Evolutionary conservation across 768 basidiomycete species (phyloP), one percentile per base, ranked within the genome.

Genomic region (Lentinula detonsa): DNA sequence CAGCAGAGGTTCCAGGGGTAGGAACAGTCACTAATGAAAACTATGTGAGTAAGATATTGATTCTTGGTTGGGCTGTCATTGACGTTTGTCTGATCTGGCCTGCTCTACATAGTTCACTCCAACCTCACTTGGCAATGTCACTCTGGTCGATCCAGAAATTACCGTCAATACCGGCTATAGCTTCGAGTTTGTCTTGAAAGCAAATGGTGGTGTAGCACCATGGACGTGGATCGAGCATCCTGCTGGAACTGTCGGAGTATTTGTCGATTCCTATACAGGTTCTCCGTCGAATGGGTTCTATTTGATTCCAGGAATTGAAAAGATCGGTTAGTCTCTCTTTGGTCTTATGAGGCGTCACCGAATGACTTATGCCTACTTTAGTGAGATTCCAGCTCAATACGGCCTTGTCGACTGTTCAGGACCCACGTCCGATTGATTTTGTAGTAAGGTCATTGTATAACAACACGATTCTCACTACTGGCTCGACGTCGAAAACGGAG

Each of bases 191-290:
- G 79, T 76, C 1, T 67, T 85, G 4, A 82, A 81, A 3, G 84
- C 83, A 2, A 68, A 70, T 48, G 79, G 80, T 11, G 84, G 83
- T 0, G 84, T 85, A 4, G 83, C 79, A 0, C 72, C 78, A 0
- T 85, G 81, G 79, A 79, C 83, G 5, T 85, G 84, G 83, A 71
- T 86, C 1, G 84, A 85, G 58, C 83, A 85, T 68, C 83, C 83
- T 0, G 70, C 73, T 0, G 81, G 81, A 16, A 85, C 81, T 0
- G 71, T 84, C 1, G 84, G 84, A 8, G 71, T 78, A 46, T 85
- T 85, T 65, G 69, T 78, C 40, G 82, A 84, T 62, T 68, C 65
- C 21, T 56, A 62, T 6, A 83, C 77, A 0, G 74, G 73, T 0
- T 23, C 71, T 4, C 79, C 81, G 0, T 69, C 72, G 11, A 85